A percentile compares a stretch with the other conserved stretches of the same genome.
phyloP scores from a whole-genome alignment of 192 early-diverging fungal species.

The Anaeromyces robustus region DNA sequence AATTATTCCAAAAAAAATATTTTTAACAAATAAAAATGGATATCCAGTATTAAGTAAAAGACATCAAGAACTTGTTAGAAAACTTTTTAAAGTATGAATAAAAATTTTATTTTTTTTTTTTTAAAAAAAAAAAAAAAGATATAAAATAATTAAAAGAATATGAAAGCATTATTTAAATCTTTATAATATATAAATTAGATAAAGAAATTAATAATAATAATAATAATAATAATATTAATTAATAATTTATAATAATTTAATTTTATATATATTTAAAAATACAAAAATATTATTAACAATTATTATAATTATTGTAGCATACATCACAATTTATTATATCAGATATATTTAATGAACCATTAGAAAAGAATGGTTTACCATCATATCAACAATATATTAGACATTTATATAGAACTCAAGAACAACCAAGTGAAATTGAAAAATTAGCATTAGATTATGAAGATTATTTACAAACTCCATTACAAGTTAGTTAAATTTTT shows the following conservation, averaged over 20 bases:
- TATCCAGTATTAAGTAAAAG: conserved; percentile 73
- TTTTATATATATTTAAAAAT: not conserved
- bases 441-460: conserved; percentile 70
- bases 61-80: conserved; percentile 53
- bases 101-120: not conserved
- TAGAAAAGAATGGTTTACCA: conserved; percentile 17
- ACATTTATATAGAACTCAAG: conserved; percentile 46
- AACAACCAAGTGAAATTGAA: conserved; percentile 43
- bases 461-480: conserved; percentile 72
- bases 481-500: conserved; percentile 17
- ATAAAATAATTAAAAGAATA: not conserved
- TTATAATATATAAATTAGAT: too few relatives aligned
- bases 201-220: not conserved
- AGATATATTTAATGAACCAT: conserved; percentile 11
- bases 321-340: conserved; percentile 17
- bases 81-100: conserved; percentile 10
- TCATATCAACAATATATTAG: conserved; percentile 68
- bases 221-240: not conserved
- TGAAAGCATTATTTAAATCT: too few relatives aligned
- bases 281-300: not conserved
- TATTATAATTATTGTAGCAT: not conserved
- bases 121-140: not conserved
- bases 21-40: conserved; percentile 62
- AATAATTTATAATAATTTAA: too few relatives aligned
- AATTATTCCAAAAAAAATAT: conserved; percentile 53